Evolutionary conservation across 805 yeast species (phyloP).

Genomic region (Lipomyces chichibuensis): DNA sequence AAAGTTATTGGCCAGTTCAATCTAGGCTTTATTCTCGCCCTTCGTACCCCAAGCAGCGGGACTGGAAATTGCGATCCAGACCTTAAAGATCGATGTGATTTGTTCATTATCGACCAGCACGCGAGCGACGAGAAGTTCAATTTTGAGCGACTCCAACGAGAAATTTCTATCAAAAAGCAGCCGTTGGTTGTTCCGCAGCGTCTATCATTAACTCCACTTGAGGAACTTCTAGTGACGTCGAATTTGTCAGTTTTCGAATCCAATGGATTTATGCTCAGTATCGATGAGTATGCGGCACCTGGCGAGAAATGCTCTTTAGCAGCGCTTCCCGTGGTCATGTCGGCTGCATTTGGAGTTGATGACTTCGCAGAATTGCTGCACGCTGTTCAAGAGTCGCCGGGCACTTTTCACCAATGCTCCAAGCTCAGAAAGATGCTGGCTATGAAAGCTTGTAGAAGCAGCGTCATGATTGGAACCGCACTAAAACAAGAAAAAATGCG

Average conservation of each 20-base stretch:
- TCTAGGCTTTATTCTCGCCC: conserved; percentile 86
- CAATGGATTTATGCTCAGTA: conserved; percentile 74
- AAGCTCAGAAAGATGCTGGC: conserved; percentile 86
- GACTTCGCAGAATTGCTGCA: conserved; percentile 81
- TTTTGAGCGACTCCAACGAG: conserved; percentile 69
- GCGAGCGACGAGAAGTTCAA: conserved; percentile 96
- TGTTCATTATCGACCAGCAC: conserved; percentile 94
- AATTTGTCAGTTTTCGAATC: conserved; percentile 58
- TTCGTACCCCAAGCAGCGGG: conserved; percentile 43
- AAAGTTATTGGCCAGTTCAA: conserved; percentile 89
- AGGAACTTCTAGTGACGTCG: conserved; percentile 71
- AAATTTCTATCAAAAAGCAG: conserved; percentile 66
- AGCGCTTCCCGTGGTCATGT: conserved; percentile 75
- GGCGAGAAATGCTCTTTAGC: conserved; percentile 60
- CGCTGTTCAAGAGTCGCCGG: conserved; percentile 60
- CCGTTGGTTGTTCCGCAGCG: conserved; percentile 62
- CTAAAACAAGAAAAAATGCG: conserved; percentile 64
- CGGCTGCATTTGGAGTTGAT: conserved; percentile 59
- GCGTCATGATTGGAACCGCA: conserved; percentile 90
- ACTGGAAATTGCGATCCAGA: conserved; percentile 32
- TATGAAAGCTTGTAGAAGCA: conserved; percentile 90
- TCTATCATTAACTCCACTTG: conserved; percentile 73
- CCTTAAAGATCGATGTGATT: conserved; percentile 48
- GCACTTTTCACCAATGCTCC: conserved; percentile 60
- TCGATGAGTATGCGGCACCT: conserved; percentile 56